Base-by-base conservation (phyloP, 192 early-diverging fungal species). In the Podila minutissima region DNA sequence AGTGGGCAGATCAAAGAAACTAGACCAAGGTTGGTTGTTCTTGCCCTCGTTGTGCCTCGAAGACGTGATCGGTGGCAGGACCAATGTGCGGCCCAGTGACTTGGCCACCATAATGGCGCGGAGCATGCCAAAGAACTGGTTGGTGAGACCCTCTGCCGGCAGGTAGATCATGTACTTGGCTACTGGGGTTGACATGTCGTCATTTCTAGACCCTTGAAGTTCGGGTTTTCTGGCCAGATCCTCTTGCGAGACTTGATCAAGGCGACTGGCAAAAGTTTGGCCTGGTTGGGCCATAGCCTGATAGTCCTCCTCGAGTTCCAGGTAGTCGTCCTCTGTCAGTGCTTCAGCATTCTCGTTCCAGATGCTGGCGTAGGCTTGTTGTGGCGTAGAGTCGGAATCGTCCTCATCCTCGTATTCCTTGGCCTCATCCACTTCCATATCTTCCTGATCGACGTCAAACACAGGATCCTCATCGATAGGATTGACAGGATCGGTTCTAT, bases 1-100 rank as follows among this genome's bases (percentile, higher is more conserved):
- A 0, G 77, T 69, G 8, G 67, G 63, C 15, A 81, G 62, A n/a
- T 81, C 77, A 55, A 81, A 73, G 58, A 53, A 72, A 28, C 38
- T 61, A 33, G 77, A 81, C 77, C 77, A 81, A 5, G 71, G 66
- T 28, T 81, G 77, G 55, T 68, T 68, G 13, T 69, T 38, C n/a
- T 59, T 50, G 24, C 59, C 55, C 1, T 50, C 35, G n/a, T 17
- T 55, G n/a, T 55, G n/a, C 8, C 24, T 26, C 0, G 64, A 69
- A 13, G 24, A 41, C 5, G 71, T 73, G 50, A 81, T 72, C 0
- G 77, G 71, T 10, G 77, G 77, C 5, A 81, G 17, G 62, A 81
- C 66, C 22, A 81, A 62, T 19, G 77, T 81, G 11, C 77, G 71
- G 29, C 60, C 66, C 4, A 81, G 26, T 0, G 70, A 58, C 15